These are phyloP conservation scores for Clohesyomyces aquaticus DNA, from an alignment of 495 filamentous ascomycete genomes.

Conservation along the genomic window DNA sequence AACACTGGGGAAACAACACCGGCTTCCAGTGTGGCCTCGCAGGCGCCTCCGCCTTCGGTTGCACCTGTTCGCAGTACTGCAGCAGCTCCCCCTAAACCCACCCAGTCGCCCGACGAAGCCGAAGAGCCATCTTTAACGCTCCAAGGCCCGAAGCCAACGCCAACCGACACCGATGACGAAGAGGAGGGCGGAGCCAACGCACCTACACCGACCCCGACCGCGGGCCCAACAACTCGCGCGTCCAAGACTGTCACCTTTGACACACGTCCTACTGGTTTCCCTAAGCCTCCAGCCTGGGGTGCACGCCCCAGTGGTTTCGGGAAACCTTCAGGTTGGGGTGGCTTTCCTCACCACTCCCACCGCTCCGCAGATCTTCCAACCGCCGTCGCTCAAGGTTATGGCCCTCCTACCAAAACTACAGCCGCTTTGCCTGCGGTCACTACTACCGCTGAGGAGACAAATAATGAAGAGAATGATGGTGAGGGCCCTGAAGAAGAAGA, in stretches of 20 bases:
- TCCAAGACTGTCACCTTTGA: not conserved
- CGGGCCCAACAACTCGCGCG: not conserved
- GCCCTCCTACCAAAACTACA: not conserved
- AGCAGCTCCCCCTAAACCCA: not conserved
- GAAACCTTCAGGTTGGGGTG: not conserved
- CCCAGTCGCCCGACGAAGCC: not conserved
- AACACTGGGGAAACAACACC: not conserved
- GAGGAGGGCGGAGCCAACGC: not conserved
- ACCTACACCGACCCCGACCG: not conserved
- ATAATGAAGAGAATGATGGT: slow-evolving; percentile 3
- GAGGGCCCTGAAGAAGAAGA: slow-evolving; percentile 6
- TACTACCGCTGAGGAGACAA: slow-evolving; percentile 1
- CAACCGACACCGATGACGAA: not conserved
- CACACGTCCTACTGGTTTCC: not conserved
- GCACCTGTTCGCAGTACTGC: too few relatives aligned
- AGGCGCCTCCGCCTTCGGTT: not conserved
- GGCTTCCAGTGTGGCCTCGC: not conserved
- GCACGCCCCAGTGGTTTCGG: not conserved
- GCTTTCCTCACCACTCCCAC: not conserved
- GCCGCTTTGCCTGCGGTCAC: not conserved
- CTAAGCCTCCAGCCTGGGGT: not conserved
- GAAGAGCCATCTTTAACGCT: not conserved
- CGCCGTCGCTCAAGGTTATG: not conserved
- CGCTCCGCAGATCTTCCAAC: not conserved
- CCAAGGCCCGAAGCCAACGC: not conserved